Base-by-base conservation (phyloP, 352 stramenopile species). In the Phytophthora rubi region DNA sequence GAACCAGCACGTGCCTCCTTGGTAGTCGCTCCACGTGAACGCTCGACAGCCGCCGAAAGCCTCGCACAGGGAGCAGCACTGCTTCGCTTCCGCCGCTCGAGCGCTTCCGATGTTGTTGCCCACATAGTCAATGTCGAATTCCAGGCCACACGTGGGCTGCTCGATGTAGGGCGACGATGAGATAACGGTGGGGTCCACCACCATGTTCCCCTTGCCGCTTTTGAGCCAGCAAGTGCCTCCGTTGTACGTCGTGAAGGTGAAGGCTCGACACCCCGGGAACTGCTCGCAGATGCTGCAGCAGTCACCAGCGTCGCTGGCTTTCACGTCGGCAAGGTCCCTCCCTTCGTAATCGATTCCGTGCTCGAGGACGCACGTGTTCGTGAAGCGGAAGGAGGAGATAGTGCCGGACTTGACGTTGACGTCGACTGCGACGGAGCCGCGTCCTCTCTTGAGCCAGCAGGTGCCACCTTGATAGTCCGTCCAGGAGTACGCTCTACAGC, bases 401-500 rank as follows among this genome's bases (percentile, higher is more conserved):
- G 52, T 61, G 13, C 62, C 60, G 4, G 76, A 83, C 32, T 74
- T 71, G n/a, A 59, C 69, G 7, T 70, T 68, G 0, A 59, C 10
- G 7, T 76, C 71, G 13, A 60, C 49, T 48, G 68, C 58, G 44
- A 79, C 57, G 2, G 62, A 64, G 15, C 73, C 73, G n/a, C 71
- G 71, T 6, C 60, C 70, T 28, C 59, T 87, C 69, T 91, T 91
- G 69, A 91, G 69, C 75, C 76, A 91, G 59, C 80, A 89, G 5
- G 75, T 88, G 18, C 81, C 78, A 13, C 79, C 79, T 35, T 79
- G 73, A 47, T 62, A 63, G 57, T 68, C 67, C n/a, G 59, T 84
- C 80, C 80, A 92, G 42, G 82, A 80, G 57, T 71, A 87, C 5
- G 76, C 80, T 47, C 75, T 65, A 64, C 77, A 86, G 13, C 73